These are phyloP conservation scores for Trypanosoma avium DNA, from an alignment of 208 protist genomes.

Conservation along the genomic window DNA sequence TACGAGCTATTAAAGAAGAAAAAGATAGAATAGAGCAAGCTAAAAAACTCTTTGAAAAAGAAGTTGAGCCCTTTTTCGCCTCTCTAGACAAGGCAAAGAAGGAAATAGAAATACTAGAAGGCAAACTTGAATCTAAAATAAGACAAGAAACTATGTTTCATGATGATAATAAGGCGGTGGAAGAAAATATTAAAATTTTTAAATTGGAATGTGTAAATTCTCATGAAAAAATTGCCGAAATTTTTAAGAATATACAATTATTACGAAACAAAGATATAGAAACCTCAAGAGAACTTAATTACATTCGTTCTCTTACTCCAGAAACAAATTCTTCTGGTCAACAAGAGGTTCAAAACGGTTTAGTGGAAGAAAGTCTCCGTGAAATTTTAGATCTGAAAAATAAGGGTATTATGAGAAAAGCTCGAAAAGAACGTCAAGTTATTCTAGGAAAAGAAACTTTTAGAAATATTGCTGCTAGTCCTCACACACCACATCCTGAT, in stretches of 20 bases:
- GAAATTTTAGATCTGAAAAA: constrained; percentile 1
- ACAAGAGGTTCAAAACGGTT: background rate
- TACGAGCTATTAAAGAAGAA: constrained; percentile 13
- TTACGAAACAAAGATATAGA: constrained; percentile 4
- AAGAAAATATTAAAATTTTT: constrained; percentile 10
- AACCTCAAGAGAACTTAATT: constrained; percentile 1
- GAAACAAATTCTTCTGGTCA: background rate
- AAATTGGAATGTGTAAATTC: constrained; percentile 4
- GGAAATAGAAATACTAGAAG: constrained; percentile 3
- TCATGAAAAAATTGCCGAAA: constrained; percentile 2
- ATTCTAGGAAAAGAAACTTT: background rate
- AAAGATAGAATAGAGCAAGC: constrained; percentile 1
- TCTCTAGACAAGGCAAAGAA: constrained; percentile 11
- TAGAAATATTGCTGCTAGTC: background rate
- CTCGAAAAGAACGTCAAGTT: constrained; percentile 10
- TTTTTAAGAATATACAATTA: background rate
- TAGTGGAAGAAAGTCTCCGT: background rate
- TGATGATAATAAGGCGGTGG: constrained; percentile 6
- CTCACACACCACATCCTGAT: background rate
- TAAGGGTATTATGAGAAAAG: constrained; percentile 6
- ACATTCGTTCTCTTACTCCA: constrained; percentile 6
- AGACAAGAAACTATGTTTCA: constrained; percentile 14
- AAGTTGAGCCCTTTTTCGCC: background rate
- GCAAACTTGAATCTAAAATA: constrained; percentile 7
- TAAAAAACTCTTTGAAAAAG: constrained; percentile 3